Evolutionary conservation across 2,329 filamentous ascomycete species (phyloP), one percentile per base, ranked within the genome.

Genomic region (Trichoderma semiorbis): DNA sequence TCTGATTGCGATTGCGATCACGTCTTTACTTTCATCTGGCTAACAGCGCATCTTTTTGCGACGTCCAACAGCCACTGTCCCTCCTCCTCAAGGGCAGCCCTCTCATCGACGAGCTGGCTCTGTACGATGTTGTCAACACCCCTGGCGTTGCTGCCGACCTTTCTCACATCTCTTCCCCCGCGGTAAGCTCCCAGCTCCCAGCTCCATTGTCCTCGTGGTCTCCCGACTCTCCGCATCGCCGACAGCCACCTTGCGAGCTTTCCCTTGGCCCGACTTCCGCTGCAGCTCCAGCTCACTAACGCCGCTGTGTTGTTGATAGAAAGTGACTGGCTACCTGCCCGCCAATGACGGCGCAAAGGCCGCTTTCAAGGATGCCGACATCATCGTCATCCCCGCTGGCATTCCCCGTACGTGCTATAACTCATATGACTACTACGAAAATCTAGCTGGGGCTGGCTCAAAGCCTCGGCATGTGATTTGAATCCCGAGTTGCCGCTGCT

Each of bases 71-170:
- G 95, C 96, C 96, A 77, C 89, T 99, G 79, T 99, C 96, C 76
- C 93, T 99, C 77, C 92, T 99, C 78, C 89, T 98, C 82, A 99
- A 99, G 90, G 90, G 92, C 77, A 93, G 88, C 80, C 92, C 94
- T 75, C 90, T 94, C 80, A 88, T 99, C 79, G 92, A 95, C 79
- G 93, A 98, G 87, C 93, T 99, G 79, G 88, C 94, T 74, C 93
- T 99, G 78, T 99, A 98, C 88, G 96, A 99, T 97, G 95, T 99
- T 77, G 95, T 98, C 84, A 98, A 98, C 89, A 97, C 94, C 65
- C 95, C 94, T 78, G 96, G 96, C 84, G 96, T 99, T 80, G 93
- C 95, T 76, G 91, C 95, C 79, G 96, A 99, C 83, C 91, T 99
- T 73, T 98, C 95, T 73, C 96, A 99, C 88, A 98, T 99, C 85